These are phyloP conservation scores for Nakazawaea ambrosiae DNA, from an alignment of 805 yeast species.

Conservation along the genomic window DNA sequence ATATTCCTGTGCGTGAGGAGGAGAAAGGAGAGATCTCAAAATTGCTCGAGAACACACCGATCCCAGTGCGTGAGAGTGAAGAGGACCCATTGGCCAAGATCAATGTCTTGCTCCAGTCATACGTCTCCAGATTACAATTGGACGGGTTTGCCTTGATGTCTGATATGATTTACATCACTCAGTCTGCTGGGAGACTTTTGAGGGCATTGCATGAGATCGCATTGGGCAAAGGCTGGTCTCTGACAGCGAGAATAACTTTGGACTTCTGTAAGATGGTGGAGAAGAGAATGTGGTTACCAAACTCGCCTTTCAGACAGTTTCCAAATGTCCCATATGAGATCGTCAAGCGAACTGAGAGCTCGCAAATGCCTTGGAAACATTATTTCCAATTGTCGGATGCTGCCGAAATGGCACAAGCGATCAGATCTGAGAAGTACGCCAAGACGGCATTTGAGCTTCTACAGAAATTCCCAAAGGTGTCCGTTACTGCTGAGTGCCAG, in stretches of 20 bases:
- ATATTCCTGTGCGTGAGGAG: constrained; percentile 79
- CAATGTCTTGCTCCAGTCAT: constrained; percentile 75
- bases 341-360: constrained; percentile 67
- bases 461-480: constrained; percentile 65
- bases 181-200: constrained; percentile 84
- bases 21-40: constrained; percentile 70
- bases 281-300: constrained; percentile 74
- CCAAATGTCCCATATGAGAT: constrained; percentile 63
- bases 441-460: constrained; percentile 50
- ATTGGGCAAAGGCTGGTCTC: constrained; percentile 64
- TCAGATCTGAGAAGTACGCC: constrained; percentile 66
- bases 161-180: constrained; percentile 90
- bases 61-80: constrained; percentile 71
- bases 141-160: constrained; percentile 90
- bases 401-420: constrained; percentile 76
- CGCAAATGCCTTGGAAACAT: constrained; percentile 76
- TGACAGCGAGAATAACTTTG: constrained; percentile 47
- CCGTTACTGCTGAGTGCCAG: constrained; percentile 53
- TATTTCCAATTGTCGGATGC: constrained; percentile 61
- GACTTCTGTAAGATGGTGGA: constrained; percentile 77
- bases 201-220: constrained; percentile 82
- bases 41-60: constrained; percentile 68
- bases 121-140: constrained; percentile 66
- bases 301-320: constrained; percentile 84
- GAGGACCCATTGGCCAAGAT: constrained; percentile 73